Base-by-base conservation (phyloP, 2,329 filamentous ascomycete genomes). In the Pseudogymnoascus pannorum region DNA sequence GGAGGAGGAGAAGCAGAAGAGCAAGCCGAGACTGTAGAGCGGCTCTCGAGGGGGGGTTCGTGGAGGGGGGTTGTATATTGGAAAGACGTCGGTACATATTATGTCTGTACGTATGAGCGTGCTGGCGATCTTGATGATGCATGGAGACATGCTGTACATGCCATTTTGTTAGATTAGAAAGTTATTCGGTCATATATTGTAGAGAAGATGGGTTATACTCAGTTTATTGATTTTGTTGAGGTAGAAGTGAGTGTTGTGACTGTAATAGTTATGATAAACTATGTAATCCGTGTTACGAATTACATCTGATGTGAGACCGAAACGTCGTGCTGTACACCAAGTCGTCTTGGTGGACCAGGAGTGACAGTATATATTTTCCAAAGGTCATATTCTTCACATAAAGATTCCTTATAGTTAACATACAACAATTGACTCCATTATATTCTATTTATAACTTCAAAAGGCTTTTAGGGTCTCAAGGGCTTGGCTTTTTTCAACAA, bases 1-100 rank as follows among this genome's bases (percentile, higher is more conserved):
- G 20, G 69, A 68, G 2, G 69, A 71, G 31, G 71, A 73, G 38
- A 42, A 42, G 38, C 5, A 9, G 18, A 42, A 42, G 38, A 42
- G 38, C 38, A 42, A 42, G 38, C 38, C 38, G 38, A 42, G 38
- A 42, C 18, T 42, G 38, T 42, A 42, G 38, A 42, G 18, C 38
- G 6, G 38, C 9, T 12, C 18, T 40, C 16, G 16, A 5, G 36
- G 2, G 16, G 18, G 12, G 16, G 38, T 22, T 20, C 4, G 16
- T 22, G 40, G 20, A 24, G 40, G 18, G 18, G 38, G 18, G 16
- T 20, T 44, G 40, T 44, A 44, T 11, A 4, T 44, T 44, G 40
- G 20, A 44, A 44, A 4, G 11, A 22, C 20, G 40, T 6, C 2
- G 11, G 20, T 44, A 44, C 40, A 44, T 44, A 44, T 18, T 2